A percentile compares a stretch with the other conserved stretches of the same genome.
Evolutionary conservation across 2,329 filamentous ascomycete species (phyloP).

Genomic region (Proliferodiscus dingleyae): DNA sequence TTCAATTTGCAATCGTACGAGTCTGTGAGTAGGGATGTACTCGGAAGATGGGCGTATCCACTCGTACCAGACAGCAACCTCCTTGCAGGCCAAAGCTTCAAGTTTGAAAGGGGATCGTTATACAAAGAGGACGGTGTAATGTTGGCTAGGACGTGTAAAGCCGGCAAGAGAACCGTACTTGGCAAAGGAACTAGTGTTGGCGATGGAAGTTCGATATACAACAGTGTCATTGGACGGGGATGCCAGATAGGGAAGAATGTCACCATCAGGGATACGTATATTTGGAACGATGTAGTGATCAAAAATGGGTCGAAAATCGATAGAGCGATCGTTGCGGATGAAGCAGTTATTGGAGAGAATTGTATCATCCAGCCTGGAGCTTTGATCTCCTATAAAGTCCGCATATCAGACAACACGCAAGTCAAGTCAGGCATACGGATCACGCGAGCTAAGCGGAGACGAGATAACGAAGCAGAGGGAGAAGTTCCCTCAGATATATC

Average conservation of each 20-base stretch:
- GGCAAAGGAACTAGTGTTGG: constrained; percentile 74
- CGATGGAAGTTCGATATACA: constrained; percentile 62
- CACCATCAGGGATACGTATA: constrained; percentile 69
- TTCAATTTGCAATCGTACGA: constrained; percentile 87
- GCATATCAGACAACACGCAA: constrained; percentile 57
- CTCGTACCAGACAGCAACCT: constrained; percentile 87
- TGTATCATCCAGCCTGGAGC: constrained; percentile 67
- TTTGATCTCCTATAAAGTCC: constrained; percentile 74
- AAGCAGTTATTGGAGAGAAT: constrained; percentile 64
- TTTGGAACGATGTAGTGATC: constrained; percentile 82
- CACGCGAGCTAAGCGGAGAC: constrained; percentile 36
- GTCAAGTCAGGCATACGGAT: constrained; percentile 36
- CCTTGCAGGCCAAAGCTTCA: constrained; percentile 70
- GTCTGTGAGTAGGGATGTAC: constrained; percentile 79
- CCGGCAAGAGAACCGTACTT: constrained; percentile 67
- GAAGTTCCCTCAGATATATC: constrained; percentile 41
- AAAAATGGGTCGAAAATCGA: constrained; percentile 68
- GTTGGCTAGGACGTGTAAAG: constrained; percentile 64
- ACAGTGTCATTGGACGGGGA: constrained; percentile 76
- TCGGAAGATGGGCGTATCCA: constrained; percentile 82
- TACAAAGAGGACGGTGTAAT: constrained; percentile 77
- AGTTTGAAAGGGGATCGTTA: constrained; percentile 61
- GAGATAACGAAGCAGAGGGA: constrained; percentile 33
- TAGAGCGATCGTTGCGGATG: constrained; percentile 71
- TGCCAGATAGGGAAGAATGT: constrained; percentile 87